Base-by-base conservation (phyloP, 2,329 filamentous ascomycete species). In the Alternaria dauci region DNA sequence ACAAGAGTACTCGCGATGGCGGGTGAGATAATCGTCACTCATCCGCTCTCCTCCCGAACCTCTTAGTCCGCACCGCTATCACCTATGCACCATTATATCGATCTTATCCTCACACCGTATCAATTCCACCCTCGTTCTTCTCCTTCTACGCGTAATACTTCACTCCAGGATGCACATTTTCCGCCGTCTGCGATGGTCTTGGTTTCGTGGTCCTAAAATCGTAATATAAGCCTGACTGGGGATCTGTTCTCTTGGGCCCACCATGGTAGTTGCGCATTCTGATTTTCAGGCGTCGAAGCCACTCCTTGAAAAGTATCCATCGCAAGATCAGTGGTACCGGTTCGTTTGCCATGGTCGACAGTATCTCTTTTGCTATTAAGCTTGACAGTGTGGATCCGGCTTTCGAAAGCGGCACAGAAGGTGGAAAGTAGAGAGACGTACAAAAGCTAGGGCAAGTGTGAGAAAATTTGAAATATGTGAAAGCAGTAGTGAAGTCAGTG, bases 171-270 rank as follows among this genome's bases (percentile, higher is more conserved):
- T 60, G 58, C 12, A 44, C 42, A 38, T 50, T 56, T 3, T 56
- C 46, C 0, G 32, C 38, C 8, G 25, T 50, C 39, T 55, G 52
- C 16, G n/a, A 41, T 4, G 34, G 36, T 14, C 52, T 23, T 30
- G 36, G 34, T 20, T 46, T 43, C 30, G 53, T 55, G 4, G 43
- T 44, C 12, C 52, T 28, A 26, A 36, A 60, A 8, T 60, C 52
- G 28, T 51, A 60, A 20, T 60, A 60, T n/a, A 60, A 34, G 28
- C 52, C 23, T 12, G 52, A 52, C 9, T 60, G 44, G 25, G 47
- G 26, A 16, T 52, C 41, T 9, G 32, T 47, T 5, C n/a, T 28
- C 16, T n/a, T 32, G 5, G 58, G 58, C 3, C 52, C 58, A 8
- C 36, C 58, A 16, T 55, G 46, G 8, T 52, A 41, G 38, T 55